Percentiles rank a stretch among this genome's conserved stretches.
Evolutionary conservation across 179 eudicot species (phyloP).

Genomic region (Patellifolia procumbens): DNA sequence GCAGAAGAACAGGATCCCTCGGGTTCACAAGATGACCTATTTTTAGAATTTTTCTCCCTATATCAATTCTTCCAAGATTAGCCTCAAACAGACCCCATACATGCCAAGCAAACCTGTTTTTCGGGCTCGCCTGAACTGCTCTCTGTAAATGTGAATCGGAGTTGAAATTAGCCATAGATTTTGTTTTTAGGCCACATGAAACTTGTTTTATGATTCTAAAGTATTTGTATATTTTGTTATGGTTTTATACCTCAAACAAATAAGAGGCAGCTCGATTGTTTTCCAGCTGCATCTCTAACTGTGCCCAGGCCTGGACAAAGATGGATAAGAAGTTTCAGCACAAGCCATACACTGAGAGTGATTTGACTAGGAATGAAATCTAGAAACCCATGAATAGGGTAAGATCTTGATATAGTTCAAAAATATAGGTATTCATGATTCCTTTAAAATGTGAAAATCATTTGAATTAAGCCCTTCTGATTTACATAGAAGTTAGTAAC

Average conservation of each 20-base stretch:
- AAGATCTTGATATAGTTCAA: too few species aligned
- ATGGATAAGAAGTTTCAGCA: not conserved
- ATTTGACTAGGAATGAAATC: too few species aligned
- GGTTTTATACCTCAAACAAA: constrained; percentile 73
- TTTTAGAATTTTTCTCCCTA: constrained; percentile 73
- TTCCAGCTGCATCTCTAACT: constrained; percentile 82
- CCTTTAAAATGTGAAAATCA: too few species aligned
- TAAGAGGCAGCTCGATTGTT: constrained; percentile 62
- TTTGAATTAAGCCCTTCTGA: too few species aligned
- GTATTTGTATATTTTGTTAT: not conserved
- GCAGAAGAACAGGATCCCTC: constrained; percentile 93
- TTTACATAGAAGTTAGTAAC: too few species aligned
- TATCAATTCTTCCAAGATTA: constrained; percentile 56
- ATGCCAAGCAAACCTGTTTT: constrained; percentile 99
- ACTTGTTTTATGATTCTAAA: not conserved
- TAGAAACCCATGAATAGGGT: too few species aligned
- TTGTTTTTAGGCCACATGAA: not conserved
- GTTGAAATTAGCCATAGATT: not conserved
- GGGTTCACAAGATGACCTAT: constrained; percentile 90
- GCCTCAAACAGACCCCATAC: constrained; percentile 96
- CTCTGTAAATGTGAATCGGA: constrained; percentile 45
- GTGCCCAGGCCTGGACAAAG: constrained; percentile 86
- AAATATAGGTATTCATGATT: too few species aligned
- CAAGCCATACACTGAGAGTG: too few species aligned
- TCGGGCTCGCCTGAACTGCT: constrained; percentile 94